phyloP scores from a whole-genome alignment of 1,139 yeast species.

The Debaryomyces udenii region DNA sequence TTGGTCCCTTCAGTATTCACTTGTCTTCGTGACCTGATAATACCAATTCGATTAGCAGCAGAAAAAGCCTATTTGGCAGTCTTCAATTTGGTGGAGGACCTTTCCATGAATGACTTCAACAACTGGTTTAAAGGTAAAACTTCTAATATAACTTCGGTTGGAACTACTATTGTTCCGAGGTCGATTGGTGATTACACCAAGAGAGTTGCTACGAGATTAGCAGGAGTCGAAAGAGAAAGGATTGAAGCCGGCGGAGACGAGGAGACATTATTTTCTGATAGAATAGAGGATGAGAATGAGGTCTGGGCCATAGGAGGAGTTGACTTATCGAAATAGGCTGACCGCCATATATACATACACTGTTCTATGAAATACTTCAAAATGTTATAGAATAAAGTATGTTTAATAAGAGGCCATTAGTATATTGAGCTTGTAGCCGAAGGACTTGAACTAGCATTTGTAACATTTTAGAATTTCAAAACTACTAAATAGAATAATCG shows the following conservation, averaged over 20 bases:
- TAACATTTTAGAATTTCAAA: too few relatives aligned
- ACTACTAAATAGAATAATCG: too few relatives aligned
- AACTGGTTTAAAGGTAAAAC: constrained; percentile 53
- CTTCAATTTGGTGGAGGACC: constrained; percentile 72
- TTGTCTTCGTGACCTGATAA: constrained; percentile 80
- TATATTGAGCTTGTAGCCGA: too few relatives aligned
- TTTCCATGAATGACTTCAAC: constrained; percentile 56
- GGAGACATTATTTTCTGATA: constrained; percentile 81
- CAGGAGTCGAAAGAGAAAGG: constrained; percentile 83
- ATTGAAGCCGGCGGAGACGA: constrained; percentile 89
- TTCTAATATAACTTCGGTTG: constrained; percentile 39
- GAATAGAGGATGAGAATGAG: constrained; percentile 82
- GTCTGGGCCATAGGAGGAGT: constrained; percentile 86
- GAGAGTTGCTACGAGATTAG: constrained; percentile 84
- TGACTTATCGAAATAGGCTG: constrained; percentile 27
- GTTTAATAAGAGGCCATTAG: too few relatives aligned
- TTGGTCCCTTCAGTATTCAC: constrained; percentile 77
- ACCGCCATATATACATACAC: background rate
- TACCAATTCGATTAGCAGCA: constrained; percentile 92
- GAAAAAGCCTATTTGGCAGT: constrained; percentile 85
- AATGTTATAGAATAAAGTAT: constrained; percentile 4
- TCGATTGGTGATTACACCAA: constrained; percentile 86
- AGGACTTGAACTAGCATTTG: too few relatives aligned
- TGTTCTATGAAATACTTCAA: background rate
- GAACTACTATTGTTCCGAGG: constrained; percentile 61